Percentiles rank a stretch among this genome's conserved stretches.
Evolutionary conservation across 2,329 filamentous ascomycete genomes (phyloP).

Genomic region (Dothiorella sarmentorum): DNA sequence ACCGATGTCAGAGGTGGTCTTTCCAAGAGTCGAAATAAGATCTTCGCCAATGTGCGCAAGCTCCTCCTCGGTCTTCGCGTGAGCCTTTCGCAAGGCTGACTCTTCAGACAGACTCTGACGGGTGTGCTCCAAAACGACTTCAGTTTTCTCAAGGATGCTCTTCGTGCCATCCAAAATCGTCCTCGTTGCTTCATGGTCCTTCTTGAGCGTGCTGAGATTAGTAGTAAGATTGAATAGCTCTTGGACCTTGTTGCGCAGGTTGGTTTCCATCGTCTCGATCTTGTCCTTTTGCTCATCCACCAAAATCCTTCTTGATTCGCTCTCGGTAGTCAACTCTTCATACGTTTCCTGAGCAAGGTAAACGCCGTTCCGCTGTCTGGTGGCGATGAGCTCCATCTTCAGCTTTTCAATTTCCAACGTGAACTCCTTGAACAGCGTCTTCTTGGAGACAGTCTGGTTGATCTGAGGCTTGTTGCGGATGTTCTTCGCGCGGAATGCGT

Average conservation of each 20-base stretch:
- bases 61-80: conserved; percentile 77
- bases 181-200: conserved; percentile 78
- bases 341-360: conserved; percentile 87
- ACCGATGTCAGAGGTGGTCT: conserved; percentile 75
- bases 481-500: conserved; percentile 96
- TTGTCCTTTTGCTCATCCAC: conserved; percentile 89
- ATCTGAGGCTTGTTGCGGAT: conserved; percentile 97
- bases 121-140: conserved; percentile 75
- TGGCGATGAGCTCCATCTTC: conserved; percentile 89
- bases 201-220: conserved; percentile 82
- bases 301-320: conserved; percentile 85
- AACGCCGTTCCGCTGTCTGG: conserved; percentile 88
- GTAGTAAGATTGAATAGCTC: conserved; percentile 84
- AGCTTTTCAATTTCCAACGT: conserved; percentile 90
- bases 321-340: conserved; percentile 87
- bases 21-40: conserved; percentile 73
- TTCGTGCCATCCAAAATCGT: conserved; percentile 73
- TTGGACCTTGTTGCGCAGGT: conserved; percentile 88
- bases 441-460: conserved; percentile 89
- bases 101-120: conserved; percentile 76
- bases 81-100: conserved; percentile 72
- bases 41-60: conserved; percentile 70
- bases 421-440: conserved; percentile 85
- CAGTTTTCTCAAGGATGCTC: conserved; percentile 79
- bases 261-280: conserved; percentile 87